Evolutionary conservation across 805 yeast species (phyloP), one percentile per base, ranked within the genome.

Genomic region (Wickerhamiella azyma): DNA sequence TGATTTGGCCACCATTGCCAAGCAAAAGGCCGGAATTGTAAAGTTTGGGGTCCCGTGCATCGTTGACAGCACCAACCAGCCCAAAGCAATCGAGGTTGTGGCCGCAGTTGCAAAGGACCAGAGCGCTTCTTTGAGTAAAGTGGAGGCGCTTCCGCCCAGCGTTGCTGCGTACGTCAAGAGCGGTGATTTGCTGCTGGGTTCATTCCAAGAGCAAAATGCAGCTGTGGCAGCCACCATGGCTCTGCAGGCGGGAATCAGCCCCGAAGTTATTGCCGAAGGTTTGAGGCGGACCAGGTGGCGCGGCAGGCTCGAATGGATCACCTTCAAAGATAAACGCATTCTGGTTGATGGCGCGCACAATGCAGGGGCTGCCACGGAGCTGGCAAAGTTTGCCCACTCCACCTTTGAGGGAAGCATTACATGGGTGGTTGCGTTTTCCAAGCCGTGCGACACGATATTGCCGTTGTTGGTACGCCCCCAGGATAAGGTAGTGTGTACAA

Each of bases 321-420:
- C 43, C 1, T 54, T 59, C 18, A 54, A 51, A 6, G 52, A 59
- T 1, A 43, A 68, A 0, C 51, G 55, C 1, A 60, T 77, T 0
- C 61, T 92, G 3, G 56, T 92, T 2, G 97, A 89, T 63, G 97
- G 97, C 2, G 96, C 97, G 0, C 97, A 92, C 60, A 92, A 92
- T 59, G 77, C 76, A 5, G 76, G 79, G 49, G 94, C 96, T 0
- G 92, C 96, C 0, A 62, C 64, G n/a, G 85, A 81, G 55, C 65
- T 92, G 26, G 72, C 71, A 0, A 68, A 68, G 35, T 85, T 68
- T 57, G 61, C 86, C 1, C 60, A 67, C 5, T 33, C 48, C 1
- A 37, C 47, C 1, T 49, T 56, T 35, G 56, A 61, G 1, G 52
- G 50, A 50, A 63, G 72, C 52, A 51, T 76, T 2, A 66, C 74